A percentile compares a stretch with the other conserved stretches of the same genome.
Evolutionary conservation across 2,329 filamentous ascomycete species (phyloP).

Genomic region (Aspergillus alliaceus): DNA sequence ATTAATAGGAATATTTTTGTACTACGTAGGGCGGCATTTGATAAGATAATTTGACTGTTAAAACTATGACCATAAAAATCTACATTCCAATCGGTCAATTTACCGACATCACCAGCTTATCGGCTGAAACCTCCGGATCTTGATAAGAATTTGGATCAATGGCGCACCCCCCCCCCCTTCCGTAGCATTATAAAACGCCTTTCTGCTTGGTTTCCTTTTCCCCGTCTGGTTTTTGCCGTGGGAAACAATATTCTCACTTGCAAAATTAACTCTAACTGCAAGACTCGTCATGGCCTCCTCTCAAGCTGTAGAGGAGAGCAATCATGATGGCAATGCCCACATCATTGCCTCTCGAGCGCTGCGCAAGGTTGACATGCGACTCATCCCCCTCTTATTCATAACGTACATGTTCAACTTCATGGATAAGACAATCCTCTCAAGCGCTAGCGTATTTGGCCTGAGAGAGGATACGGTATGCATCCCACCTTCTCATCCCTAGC

Average conservation of each 20-base stretch:
- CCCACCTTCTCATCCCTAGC: too few relatives aligned
- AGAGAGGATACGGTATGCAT: slow-evolving; percentile 42
- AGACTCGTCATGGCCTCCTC: not conserved
- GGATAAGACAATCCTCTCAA: slow-evolving; percentile 60
- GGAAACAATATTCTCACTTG: not conserved
- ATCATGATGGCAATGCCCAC: slow-evolving; percentile 4
- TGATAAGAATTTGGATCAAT: not conserved
- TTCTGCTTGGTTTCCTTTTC: too few relatives aligned
- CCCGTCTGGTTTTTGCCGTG: not conserved
- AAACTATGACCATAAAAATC: not conserved
- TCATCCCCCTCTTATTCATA: slow-evolving; percentile 58
- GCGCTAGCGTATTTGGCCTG: slow-evolving; percentile 59
- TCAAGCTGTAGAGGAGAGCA: not conserved
- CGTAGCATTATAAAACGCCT: not conserved
- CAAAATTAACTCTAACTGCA: not conserved
- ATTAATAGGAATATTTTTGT: too few relatives aligned
- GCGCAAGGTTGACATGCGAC: slow-evolving; percentile 56
- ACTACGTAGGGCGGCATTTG: too few relatives aligned
- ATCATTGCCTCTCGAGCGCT: slow-evolving; percentile 36
- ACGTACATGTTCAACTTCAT: slow-evolving; percentile 63
- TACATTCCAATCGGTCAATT: not conserved
- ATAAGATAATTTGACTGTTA: too few relatives aligned
- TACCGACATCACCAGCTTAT: not conserved
- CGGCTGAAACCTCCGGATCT: not conserved
- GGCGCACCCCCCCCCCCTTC: not conserved